A percentile compares a stretch with the other conserved stretches of the same genome.
These are phyloP conservation scores for Colletotrichum lentis DNA, from an alignment of 2,329 filamentous ascomycete genomes.

Conservation along the genomic window DNA sequence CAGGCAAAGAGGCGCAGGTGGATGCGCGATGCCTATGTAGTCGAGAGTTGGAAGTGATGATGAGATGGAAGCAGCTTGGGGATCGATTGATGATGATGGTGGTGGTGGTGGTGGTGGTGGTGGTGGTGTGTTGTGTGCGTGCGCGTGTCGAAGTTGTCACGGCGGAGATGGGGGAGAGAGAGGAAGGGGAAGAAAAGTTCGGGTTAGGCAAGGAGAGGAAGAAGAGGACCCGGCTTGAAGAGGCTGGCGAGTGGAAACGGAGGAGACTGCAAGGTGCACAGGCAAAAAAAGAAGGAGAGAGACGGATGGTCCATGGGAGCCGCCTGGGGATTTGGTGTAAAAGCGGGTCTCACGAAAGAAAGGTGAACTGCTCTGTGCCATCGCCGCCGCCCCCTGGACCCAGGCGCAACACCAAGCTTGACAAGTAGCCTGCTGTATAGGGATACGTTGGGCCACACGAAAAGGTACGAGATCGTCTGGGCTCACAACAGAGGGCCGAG, in stretches of 20 bases:
- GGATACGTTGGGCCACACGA: slow-evolving; percentile 7
- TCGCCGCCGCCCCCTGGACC: slow-evolving; percentile 19
- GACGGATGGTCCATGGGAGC: slow-evolving; percentile 28
- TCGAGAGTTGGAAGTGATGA: background rate
- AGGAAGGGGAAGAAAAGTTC: slow-evolving; percentile 30
- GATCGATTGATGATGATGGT: slow-evolving; percentile 25
- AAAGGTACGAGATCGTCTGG: slow-evolving; percentile 7
- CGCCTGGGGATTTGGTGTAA: slow-evolving; percentile 28
- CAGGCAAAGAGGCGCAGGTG: slow-evolving; percentile 29
- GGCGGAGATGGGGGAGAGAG: slow-evolving; percentile 25
- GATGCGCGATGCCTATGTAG: slow-evolving; percentile 17
- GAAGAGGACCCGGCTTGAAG: slow-evolving; percentile 33
- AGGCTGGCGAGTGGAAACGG: slow-evolving; percentile 36
- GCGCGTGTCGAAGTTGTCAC: slow-evolving; percentile 35
- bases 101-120: slow-evolving; percentile 25
- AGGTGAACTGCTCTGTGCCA: slow-evolving; percentile 34
- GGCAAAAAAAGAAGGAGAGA: slow-evolving; percentile 19
- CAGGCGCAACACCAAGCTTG: slow-evolving; percentile 27
- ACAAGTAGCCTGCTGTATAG: slow-evolving; percentile 22
- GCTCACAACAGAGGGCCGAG: background rate
- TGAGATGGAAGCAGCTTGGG: slow-evolving; percentile 4
- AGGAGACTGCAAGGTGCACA: slow-evolving; percentile 32
- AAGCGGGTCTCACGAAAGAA: slow-evolving; percentile 5
- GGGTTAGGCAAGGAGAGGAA: slow-evolving; percentile 31
- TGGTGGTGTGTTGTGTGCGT: slow-evolving; percentile 18